These are phyloP conservation scores for Peronospora destructor DNA, from an alignment of 352 stramenopile genomes.

Conservation along the genomic window DNA sequence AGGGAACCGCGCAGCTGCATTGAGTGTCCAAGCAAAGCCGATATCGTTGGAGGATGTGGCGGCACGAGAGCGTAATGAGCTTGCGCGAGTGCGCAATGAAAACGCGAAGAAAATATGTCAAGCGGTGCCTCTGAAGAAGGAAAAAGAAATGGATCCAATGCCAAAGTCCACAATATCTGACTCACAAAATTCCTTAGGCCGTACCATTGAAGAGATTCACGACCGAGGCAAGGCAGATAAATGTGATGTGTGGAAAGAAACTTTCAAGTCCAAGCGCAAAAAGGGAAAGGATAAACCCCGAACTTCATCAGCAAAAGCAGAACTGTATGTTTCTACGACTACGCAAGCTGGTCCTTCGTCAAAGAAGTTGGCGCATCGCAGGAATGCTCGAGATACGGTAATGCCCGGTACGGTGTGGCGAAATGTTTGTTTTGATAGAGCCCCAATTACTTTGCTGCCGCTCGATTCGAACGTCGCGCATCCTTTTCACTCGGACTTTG, in stretches of 20 bases:
- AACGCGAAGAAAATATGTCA: slow-evolving; percentile 6
- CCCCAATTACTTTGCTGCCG: slow-evolving; percentile 30
- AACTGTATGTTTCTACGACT: slow-evolving; percentile 1
- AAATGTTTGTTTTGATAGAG: slow-evolving; percentile 33
- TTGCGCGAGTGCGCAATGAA: slow-evolving; percentile 15
- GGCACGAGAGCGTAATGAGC: slow-evolving; percentile 22
- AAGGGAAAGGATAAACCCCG: slow-evolving; percentile 14
- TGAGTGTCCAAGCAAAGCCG: slow-evolving; percentile 8
- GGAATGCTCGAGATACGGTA: slow-evolving; percentile 33
- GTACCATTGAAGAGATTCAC: slow-evolving; percentile 5
- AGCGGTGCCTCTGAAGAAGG: slow-evolving; percentile 4
- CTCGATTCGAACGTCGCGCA: slow-evolving; percentile 8
- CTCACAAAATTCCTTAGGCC: not conserved
- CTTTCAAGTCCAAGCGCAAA: slow-evolving; percentile 13
- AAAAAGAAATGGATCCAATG: slow-evolving; percentile 10
- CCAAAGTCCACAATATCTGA: slow-evolving; percentile 10
- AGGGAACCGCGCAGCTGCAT: slow-evolving; percentile 1
- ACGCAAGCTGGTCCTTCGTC: slow-evolving; percentile 17
- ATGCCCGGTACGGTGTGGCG: slow-evolving; percentile 45
- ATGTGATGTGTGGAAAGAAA: slow-evolving; percentile 3
- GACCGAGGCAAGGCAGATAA: slow-evolving; percentile 19
- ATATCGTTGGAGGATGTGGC: slow-evolving; percentile 29
- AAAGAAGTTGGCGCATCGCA: slow-evolving; percentile 26
- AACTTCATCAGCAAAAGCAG: slow-evolving; percentile 18
- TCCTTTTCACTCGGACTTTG: slow-evolving; percentile 28